phyloP scores from a whole-genome alignment of 495 filamentous ascomycete genomes.

The Penicillium macrosclerotiorum region DNA sequence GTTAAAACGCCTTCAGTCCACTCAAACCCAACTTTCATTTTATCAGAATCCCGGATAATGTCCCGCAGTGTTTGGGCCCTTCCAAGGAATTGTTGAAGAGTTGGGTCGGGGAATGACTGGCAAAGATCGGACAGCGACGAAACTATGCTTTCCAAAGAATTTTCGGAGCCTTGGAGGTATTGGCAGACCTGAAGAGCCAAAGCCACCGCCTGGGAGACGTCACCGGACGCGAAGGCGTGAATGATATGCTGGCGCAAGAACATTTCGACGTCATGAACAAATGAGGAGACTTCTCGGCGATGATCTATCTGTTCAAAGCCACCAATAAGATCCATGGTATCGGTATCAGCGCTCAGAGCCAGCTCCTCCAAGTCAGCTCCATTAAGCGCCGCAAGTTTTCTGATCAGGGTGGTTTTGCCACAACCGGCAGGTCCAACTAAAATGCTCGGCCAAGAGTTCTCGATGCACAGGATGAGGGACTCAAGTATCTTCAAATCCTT shows the following conservation, averaged over 20 bases:
- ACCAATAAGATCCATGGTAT: conserved; percentile 95
- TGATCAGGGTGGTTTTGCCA: conserved; percentile 79
- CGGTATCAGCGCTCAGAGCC: conserved; percentile 85
- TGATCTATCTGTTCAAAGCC: conserved; percentile 94
- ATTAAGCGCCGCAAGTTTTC: conserved; percentile 71
- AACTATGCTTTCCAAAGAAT: conserved; percentile 35
- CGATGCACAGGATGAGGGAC: conserved; percentile 80
- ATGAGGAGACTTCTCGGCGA: conserved; percentile 57
- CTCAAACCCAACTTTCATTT: conserved; percentile 74
- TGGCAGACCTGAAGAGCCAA: conserved; percentile 36
- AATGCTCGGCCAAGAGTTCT: conserved; percentile 84
- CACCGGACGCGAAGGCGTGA: conserved; percentile 42
- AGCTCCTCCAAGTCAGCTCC: conserved; percentile 75
- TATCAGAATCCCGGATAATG: conserved; percentile 48
- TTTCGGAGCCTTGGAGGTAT: conserved; percentile 29
- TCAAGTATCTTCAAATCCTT: conserved; percentile 68
- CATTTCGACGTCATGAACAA: conserved; percentile 52
- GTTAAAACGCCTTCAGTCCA: conserved; percentile 95
- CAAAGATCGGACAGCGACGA: conserved; percentile 31
- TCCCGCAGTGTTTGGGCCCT: conserved; percentile 40
- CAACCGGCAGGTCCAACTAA: conserved; percentile 81
- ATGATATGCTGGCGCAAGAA: conserved; percentile 56
- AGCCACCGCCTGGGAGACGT: conserved; percentile 27
- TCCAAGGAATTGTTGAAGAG: conserved; percentile 32
- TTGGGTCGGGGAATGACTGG: conserved; percentile 25